These are phyloP conservation scores for Boletales sp. DNA, from an alignment of 768 basidiomycete genomes.

Conservation along the genomic window DNA sequence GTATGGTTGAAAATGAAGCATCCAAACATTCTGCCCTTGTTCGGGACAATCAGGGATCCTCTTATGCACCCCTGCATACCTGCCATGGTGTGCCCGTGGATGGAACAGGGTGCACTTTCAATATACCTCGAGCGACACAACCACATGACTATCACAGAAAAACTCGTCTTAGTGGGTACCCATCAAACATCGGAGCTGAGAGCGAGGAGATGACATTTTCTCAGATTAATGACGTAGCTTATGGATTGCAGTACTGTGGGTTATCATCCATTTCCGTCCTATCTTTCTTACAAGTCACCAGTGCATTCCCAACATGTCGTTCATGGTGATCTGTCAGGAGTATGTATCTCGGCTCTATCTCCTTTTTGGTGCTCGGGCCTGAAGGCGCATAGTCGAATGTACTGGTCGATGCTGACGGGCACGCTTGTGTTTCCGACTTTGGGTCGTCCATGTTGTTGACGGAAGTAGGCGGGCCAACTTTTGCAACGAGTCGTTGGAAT, in stretches of 20 bases:
- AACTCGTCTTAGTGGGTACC: background rate
- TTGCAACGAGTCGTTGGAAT: too few species aligned
- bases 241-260: background rate
- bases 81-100: slow-evolving; percentile 2
- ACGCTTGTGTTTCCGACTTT: too few species aligned
- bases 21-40: background rate
- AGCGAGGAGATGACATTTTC: background rate
- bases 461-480: too few species aligned
- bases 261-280: background rate
- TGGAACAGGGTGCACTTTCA: background rate
- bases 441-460: too few species aligned
- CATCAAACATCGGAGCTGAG: background rate
- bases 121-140: background rate
- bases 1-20: background rate
- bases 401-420: too few species aligned
- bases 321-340: too few species aligned
- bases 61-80: background rate
- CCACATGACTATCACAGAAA: background rate
- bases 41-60: background rate
- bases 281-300: too few species aligned
- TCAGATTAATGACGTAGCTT: background rate
- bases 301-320: too few species aligned
- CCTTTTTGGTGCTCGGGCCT: too few species aligned
- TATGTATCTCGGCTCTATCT: too few species aligned
- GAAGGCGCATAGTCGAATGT: too few species aligned